Evolutionary conservation across 176 grass and related monocot species (phyloP).

Genomic region (Oryza punctata): DNA sequence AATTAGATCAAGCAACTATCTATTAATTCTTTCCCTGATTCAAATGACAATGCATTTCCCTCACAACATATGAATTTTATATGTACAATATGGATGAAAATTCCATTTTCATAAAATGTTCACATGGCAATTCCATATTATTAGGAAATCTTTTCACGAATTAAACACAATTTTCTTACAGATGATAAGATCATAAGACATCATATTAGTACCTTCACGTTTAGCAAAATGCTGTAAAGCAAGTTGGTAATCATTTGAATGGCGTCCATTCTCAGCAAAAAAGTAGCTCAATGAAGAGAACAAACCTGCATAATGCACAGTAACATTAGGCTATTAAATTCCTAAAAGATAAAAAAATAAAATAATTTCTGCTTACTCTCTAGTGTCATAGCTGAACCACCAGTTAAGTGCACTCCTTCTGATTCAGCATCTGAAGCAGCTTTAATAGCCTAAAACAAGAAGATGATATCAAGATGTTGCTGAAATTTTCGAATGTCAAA

Average conservation of each 20-base stretch:
- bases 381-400: conserved; percentile 60
- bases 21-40: not conserved
- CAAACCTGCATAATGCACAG: conserved; percentile 54
- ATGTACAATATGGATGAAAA: not conserved
- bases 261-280: conserved; percentile 55
- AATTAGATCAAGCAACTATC: too few species aligned
- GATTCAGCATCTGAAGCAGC: conserved; percentile 79
- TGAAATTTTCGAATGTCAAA: not conserved
- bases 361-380: conserved; percentile 62
- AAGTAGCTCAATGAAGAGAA: conserved; percentile 92
- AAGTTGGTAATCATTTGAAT: conserved; percentile 89
- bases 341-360: conserved; percentile 25
- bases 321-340: conserved; percentile 34
- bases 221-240: conserved; percentile 74
- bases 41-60: not conserved
- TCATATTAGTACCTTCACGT: conserved; percentile 61
- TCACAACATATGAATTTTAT: conserved; percentile 7
- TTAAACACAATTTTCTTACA: conserved; percentile 3
- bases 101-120: not conserved
- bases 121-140: not conserved
- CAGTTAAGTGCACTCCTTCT: conserved; percentile 61
- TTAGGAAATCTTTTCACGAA: not conserved
- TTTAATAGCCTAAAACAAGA: conserved; percentile 76
- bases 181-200: conserved; percentile 20
- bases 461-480: conserved; percentile 19